Evolutionary conservation across 148 eudicot genomes (phyloP).

Genomic region (Rhododendron mucronatum): DNA sequence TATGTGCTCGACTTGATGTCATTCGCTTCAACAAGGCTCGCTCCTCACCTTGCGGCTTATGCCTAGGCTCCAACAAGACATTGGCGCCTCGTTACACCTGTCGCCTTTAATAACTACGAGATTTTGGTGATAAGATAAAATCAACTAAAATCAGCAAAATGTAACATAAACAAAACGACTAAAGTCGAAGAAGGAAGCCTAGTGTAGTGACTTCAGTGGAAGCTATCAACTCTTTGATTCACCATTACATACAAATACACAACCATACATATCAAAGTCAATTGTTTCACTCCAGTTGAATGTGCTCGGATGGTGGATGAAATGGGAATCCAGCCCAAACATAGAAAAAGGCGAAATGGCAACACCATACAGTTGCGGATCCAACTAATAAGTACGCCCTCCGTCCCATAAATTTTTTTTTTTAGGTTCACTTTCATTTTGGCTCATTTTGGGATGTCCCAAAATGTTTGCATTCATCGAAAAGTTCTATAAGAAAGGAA

Average conservation of each 20-base stretch:
- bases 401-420: too few species aligned
- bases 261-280: background rate
- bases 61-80: background rate
- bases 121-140: background rate
- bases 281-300: background rate
- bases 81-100: background rate
- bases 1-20: background rate
- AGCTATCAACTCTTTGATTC: background rate
- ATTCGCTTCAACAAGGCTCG: background rate
- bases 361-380: too few species aligned
- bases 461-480: background rate
- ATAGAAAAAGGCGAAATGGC: too few species aligned
- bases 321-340: background rate
- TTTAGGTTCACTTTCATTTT: background rate
- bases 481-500: too few species aligned
- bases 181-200: background rate
- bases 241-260: background rate
- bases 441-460: background rate
- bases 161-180: background rate
- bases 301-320: background rate
- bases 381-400: too few species aligned
- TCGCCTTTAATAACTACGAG: background rate
- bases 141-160: background rate
- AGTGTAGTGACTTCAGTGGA: background rate
- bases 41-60: background rate